These are phyloP conservation scores for Candida corydali DNA, from an alignment of 805 yeast genomes.

Conservation along the genomic window DNA sequence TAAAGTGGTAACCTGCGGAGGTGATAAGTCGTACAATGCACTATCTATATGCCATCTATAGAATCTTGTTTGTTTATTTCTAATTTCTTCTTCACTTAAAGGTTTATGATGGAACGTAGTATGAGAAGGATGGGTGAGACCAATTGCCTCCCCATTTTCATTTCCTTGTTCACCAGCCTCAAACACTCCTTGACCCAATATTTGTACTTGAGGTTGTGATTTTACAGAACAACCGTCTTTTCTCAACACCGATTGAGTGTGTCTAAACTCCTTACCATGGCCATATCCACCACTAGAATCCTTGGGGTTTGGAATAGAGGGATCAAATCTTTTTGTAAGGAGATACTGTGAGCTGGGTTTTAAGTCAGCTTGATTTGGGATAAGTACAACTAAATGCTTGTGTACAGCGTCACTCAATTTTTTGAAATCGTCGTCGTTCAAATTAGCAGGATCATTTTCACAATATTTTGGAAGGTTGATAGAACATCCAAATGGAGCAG, in stretches of 20 bases:
- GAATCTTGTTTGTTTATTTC: constrained; percentile 64
- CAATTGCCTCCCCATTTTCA: constrained; percentile 56
- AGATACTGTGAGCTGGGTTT: constrained; percentile 72
- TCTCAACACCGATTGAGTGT: constrained; percentile 56
- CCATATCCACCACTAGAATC: constrained; percentile 54
- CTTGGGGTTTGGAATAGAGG: constrained; percentile 47
- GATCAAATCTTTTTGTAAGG: constrained; percentile 76
- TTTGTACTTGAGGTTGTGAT: constrained; percentile 83
- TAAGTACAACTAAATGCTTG: constrained; percentile 65
- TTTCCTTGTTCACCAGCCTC: constrained; percentile 51
- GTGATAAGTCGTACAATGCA: constrained; percentile 79
- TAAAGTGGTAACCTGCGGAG: constrained; percentile 82
- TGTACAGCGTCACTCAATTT: constrained; percentile 60
- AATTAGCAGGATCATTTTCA: constrained; percentile 62
- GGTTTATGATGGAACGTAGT: constrained; percentile 70
- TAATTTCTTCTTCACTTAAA: constrained; percentile 60
- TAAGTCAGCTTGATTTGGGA: constrained; percentile 67
- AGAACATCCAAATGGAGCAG: constrained; percentile 64
- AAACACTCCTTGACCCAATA: constrained; percentile 78
- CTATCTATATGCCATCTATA: constrained; percentile 95
- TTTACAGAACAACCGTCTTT: constrained; percentile 82
- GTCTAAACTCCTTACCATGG: constrained; percentile 69
- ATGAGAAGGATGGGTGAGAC: constrained; percentile 81
- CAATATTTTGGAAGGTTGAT: constrained; percentile 63
- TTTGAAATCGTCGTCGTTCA: constrained; percentile 63